These are phyloP conservation scores for Teratosphaeria destructans DNA, from an alignment of 2,329 filamentous ascomycete genomes.

Conservation along the genomic window DNA sequence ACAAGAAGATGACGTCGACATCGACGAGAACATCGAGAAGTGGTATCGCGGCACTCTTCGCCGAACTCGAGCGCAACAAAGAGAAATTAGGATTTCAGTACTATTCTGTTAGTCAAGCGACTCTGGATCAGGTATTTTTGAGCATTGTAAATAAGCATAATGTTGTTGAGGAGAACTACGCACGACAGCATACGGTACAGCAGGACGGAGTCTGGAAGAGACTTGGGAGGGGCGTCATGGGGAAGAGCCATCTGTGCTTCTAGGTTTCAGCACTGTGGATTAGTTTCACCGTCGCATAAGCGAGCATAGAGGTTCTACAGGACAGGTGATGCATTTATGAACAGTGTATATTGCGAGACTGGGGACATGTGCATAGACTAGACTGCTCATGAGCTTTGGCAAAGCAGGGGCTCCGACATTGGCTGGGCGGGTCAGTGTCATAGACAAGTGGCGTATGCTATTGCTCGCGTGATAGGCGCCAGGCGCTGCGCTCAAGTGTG, in stretches of 20 bases:
- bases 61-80: constrained; percentile 61
- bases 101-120: constrained; percentile 79
- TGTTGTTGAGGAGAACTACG: constrained; percentile 56
- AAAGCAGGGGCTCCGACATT: too few relatives aligned
- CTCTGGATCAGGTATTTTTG: constrained; percentile 83
- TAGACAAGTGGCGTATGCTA: too few relatives aligned
- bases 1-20: neutral
- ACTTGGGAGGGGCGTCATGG: neutral
- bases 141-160: constrained; percentile 72
- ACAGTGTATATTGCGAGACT: neutral
- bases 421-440: too few relatives aligned
- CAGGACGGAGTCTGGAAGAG: neutral
- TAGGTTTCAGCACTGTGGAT: neutral
- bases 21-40: neutral
- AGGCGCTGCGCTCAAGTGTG: too few relatives aligned
- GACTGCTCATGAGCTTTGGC: too few relatives aligned
- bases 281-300: neutral
- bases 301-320: neutral
- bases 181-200: neutral
- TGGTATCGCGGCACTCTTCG: constrained; percentile 60
- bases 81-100: constrained; percentile 63
- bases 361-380: neutral
- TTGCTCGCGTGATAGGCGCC: too few relatives aligned
- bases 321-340: neutral
- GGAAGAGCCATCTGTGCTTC: neutral